Conservation (phyloP, 768 basidiomycete genomes). For the Amanita rubescens region DNA sequence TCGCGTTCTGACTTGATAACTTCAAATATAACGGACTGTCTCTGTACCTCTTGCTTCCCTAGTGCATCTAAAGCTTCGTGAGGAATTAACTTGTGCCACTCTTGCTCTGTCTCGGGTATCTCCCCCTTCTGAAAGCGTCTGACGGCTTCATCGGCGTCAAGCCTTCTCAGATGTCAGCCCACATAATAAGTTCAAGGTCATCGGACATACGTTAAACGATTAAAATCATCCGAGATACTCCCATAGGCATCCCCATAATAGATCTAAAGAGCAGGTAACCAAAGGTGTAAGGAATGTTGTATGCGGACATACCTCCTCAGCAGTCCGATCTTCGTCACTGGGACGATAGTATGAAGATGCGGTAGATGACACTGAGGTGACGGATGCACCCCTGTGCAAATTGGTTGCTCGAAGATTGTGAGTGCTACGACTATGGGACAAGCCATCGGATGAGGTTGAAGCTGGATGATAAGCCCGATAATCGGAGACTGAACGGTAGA, state of each 20-base stretch:
- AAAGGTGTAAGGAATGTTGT: neutral
- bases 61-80: constrained; percentile 62
- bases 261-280: neutral
- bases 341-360: constrained; percentile 12
- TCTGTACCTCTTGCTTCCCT: constrained; percentile 69
- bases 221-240: neutral
- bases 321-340: constrained; percentile 20
- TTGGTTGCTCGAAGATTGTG: neutral
- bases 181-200: constrained; percentile 26
- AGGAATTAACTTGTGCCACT: constrained; percentile 80
- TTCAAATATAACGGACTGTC: constrained; percentile 86
- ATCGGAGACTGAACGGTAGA: constrained; percentile 39
- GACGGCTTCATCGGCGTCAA: constrained; percentile 58
- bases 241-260: neutral
- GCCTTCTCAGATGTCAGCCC: constrained; percentile 29
- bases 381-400: constrained; percentile 2
- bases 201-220: neutral
- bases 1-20: constrained; percentile 85
- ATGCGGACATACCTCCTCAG: constrained; percentile 17
- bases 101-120: constrained; percentile 61
- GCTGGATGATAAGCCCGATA: constrained; percentile 21
- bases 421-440: neutral
- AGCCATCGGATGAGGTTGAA: constrained; percentile 18
- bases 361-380: constrained; percentile 1
- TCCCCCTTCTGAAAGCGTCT: constrained; percentile 61